These are phyloP conservation scores for Komagataella mondaviorum DNA, from an alignment of 805 yeast species.

Conservation along the genomic window DNA sequence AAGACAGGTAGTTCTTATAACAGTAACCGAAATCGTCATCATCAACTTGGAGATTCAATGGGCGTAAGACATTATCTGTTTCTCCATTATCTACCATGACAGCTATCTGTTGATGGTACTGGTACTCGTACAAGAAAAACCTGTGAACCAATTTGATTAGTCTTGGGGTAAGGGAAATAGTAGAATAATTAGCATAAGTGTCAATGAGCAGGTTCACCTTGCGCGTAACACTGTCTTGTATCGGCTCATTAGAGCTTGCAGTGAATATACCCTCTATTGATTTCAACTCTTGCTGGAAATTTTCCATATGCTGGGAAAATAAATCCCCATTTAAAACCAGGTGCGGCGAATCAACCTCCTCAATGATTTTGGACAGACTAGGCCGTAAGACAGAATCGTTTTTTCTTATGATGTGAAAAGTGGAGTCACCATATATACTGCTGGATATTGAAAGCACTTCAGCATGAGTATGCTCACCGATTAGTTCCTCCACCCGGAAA, in stretches of 20 bases:
- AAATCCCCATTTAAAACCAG: not conserved
- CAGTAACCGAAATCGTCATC: not conserved
- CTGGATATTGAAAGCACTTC: not conserved
- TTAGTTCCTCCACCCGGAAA: not conserved
- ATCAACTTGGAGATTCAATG: not conserved
- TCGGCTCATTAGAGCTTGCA: not conserved
- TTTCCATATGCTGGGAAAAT: not conserved
- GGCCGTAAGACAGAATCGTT: not conserved
- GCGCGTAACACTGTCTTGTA: not conserved
- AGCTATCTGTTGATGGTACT: not conserved
- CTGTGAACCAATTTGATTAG: not conserved
- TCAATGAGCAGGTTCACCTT: not conserved
- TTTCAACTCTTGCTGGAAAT: not conserved
- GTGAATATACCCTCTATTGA: not conserved
- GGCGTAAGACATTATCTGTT: not conserved
- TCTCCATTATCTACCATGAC: not conserved
- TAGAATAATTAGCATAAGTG: not conserved
- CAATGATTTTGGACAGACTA: not conserved
- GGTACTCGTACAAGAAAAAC: not conserved
- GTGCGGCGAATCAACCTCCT: not conserved
- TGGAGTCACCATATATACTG: not conserved
- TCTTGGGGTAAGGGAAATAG: not conserved
- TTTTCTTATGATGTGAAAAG: not conserved
- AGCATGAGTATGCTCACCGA: not conserved
- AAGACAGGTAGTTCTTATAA: not conserved